Evolutionary conservation across 2,329 filamentous ascomycete species (phyloP), one percentile per base, ranked within the genome.

Genomic region (Cladophialophora carrionii): DNA sequence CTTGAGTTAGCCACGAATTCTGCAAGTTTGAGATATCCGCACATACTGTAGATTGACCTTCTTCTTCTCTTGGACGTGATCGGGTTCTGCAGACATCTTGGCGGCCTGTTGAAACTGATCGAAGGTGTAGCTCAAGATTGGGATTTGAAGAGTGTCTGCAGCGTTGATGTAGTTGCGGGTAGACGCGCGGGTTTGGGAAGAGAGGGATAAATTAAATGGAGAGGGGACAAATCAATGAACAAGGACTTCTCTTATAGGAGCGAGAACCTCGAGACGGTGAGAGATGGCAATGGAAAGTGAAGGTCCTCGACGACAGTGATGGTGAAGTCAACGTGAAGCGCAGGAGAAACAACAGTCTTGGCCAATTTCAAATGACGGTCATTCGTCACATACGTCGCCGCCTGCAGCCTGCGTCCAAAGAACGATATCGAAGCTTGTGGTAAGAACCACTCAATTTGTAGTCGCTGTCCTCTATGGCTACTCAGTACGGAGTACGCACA

Each of bases 21-120:
- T 65, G 52, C 68, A 55, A 65, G 54, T 57, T 53, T 58, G 54
- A n/a, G 43, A 58, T 3, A 43, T 8, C 43, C 37, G 22, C 62
- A 81, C 90, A 77, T 86, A 94, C 91, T 87, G 85, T 79, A 94
- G 78, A 80, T 94, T 90, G 79, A 88, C 89, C 88, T 92, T 92
- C 82, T 89, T 88, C 87, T 92, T 92, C 74, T 87, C 83, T 67
- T 90, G 77, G 49, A 75, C 75, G 72, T 85, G 80, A 73, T 85
- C 83, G 68, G 87, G 86, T 76, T 90, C 87, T 71, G 87, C 79
- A 79, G 88, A 87, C 90, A 92, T 92, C 72, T 80, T 90, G 85
- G 72, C 61, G 65, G 68, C 43, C 41, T 53, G 29, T 54, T n/a
- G 32, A 55, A 54, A 57, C 54, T 26, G 37, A 57, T 63, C 46